Conservation (phyloP, 148 eudicot genomes). For the Chenopodium album region DNA sequence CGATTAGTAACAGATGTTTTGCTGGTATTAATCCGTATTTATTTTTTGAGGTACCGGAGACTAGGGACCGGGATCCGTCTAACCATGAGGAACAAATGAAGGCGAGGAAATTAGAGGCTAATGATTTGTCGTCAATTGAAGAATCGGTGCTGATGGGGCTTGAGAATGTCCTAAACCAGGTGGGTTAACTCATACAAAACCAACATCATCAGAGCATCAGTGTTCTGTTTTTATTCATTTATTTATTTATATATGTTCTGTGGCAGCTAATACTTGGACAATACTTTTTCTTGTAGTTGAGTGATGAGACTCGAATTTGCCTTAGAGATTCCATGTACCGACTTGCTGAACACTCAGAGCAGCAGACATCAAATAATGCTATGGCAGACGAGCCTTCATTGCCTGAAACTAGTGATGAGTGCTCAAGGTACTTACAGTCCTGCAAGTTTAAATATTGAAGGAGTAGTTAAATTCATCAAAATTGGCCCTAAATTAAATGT, state of each 20-base stretch:
- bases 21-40: slow-evolving; percentile 19
- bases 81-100: slow-evolving; percentile 27
- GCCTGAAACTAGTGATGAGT: slow-evolving; percentile 29
- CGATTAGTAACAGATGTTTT: neutral
- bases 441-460: neutral
- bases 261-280: slow-evolving; percentile 16
- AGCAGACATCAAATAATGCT: slow-evolving; percentile 22
- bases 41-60: slow-evolving; percentile 39
- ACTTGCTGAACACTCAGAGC: slow-evolving; percentile 65
- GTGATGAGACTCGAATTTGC: slow-evolving; percentile 59
- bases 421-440: slow-evolving; percentile 37
- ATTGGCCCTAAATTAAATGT: no score
- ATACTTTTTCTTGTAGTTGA: slow-evolving; percentile 40
- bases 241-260: neutral
- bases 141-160: slow-evolving; percentile 59
- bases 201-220: neutral
- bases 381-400: slow-evolving; percentile 26
- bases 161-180: slow-evolving; percentile 58
- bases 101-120: slow-evolving; percentile 26
- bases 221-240: neutral
- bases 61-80: slow-evolving; percentile 27
- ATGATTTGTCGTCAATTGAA: slow-evolving; percentile 42
- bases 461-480: no score
- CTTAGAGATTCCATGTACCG: slow-evolving; percentile 83
- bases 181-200: slow-evolving; percentile 15